Evolutionary conservation across 2,329 filamentous ascomycete species (phyloP).

Genomic region (Cylindrodendrum hubeiense): DNA sequence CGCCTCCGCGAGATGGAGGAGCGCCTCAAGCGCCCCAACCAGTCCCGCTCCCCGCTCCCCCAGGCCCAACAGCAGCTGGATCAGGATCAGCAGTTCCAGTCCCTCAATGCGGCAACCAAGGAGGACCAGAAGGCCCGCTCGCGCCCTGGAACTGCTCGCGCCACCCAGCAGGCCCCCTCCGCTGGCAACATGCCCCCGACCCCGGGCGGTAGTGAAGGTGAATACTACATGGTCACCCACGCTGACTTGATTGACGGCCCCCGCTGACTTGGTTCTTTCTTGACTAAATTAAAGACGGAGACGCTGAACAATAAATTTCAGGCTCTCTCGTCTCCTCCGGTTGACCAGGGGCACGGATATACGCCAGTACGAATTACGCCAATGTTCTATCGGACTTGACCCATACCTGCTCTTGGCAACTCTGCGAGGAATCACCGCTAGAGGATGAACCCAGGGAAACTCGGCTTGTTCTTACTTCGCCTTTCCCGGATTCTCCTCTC

Average conservation of each 20-base stretch:
- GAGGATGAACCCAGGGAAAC: slow-evolving; percentile 13
- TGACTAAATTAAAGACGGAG: slow-evolving; percentile 49
- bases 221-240: slow-evolving; percentile 59
- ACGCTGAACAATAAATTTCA: slow-evolving; percentile 47
- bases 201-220: slow-evolving; percentile 73
- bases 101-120: slow-evolving; percentile 37
- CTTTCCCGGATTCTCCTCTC: background rate
- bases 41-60: slow-evolving; percentile 37
- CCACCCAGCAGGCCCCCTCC: slow-evolving; percentile 63
- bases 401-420: slow-evolving; percentile 10
- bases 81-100: slow-evolving; percentile 26
- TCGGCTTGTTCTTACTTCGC: background rate
- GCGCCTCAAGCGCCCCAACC: slow-evolving; percentile 66
- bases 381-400: slow-evolving; percentile 18
- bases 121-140: slow-evolving; percentile 57
- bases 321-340: background rate
- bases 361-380: slow-evolving; percentile 5
- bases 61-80: slow-evolving; percentile 38
- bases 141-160: slow-evolving; percentile 66
- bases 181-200: slow-evolving; percentile 71
- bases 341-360: slow-evolving; percentile 1
- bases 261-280: slow-evolving; percentile 46
- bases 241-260: slow-evolving; percentile 46
- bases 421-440: slow-evolving; percentile 10
- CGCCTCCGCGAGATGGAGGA: slow-evolving; percentile 88